Evolutionary conservation across 164 flowering plant genomes (phyloP), one percentile per base, ranked within the genome.

Genomic region (Tinospora cordifolia): DNA sequence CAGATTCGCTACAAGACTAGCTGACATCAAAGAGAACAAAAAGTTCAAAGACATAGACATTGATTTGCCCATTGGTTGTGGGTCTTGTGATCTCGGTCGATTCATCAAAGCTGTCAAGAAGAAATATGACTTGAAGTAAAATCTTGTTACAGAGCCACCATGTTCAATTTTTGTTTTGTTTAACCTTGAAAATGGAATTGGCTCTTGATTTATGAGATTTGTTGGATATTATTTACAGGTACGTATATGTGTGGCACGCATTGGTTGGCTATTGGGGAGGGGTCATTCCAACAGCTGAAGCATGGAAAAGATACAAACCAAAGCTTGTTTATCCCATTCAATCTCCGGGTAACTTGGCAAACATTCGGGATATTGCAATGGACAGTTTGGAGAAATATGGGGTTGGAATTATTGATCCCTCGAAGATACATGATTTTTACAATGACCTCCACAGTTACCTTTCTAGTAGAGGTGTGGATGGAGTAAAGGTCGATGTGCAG

Each of bases 191-290:
- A n/a, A n/a, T n/a, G n/a, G n/a, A n/a, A n/a, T n/a, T n/a, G n/a
- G 25, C 46, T 34, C 15, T 59, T 9, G 30, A 72, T 44, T 22
- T 7, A 19, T 65, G 14, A n/a, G n/a, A n/a, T n/a, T n/a, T n/a
- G 14, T 46, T 30, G 39, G 22, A 59, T 76, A 51, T 27, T 81
- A 77, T n/a, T n/a, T n/a, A 77, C 80, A 91, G 97, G 73, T 84
- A 68, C 74, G 85, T 88, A n/a, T 88, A 87, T 62, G 46, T 87
- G 79, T 90, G 97, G 92, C 96, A 90, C 79, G 91, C 93, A 57
- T 79, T 90, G 71, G 80, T 75, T 66, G 96, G 96, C 49, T 87
- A 88, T 21, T 92, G 97, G 97, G 95, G 97, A 59, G 96, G 96
- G 21, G 81, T 90, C 14, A 79, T 74, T n/a, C 86, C 97, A 27